phyloP scores from a whole-genome alignment of 805 yeast genomes.

The Wickerhamiella domercqiae region DNA sequence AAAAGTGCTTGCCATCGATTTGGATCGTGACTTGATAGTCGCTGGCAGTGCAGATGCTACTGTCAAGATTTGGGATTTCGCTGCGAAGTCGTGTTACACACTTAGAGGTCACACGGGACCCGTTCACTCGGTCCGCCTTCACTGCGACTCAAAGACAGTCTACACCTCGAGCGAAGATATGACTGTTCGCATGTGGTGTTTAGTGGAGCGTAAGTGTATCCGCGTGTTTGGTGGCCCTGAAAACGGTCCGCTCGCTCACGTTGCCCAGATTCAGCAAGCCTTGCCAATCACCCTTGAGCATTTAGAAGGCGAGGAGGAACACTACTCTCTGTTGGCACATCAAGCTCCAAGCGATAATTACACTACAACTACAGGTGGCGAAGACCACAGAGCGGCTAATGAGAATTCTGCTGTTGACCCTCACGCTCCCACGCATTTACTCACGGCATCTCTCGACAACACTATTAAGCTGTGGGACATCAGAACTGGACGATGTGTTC shows the following conservation, averaged over 20 bases:
- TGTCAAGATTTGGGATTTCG: conserved; percentile 93
- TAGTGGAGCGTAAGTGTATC: conserved; percentile 62
- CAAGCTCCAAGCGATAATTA: conserved; percentile 5
- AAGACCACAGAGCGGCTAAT: conserved; percentile 2
- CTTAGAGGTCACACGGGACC: conserved; percentile 85
- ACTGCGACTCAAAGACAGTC: conserved; percentile 58
- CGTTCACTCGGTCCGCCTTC: conserved; percentile 82
- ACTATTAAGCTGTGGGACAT: conserved; percentile 91
- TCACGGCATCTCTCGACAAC: conserved; percentile 81
- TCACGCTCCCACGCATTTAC: conserved; percentile 61
- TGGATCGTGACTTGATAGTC: conserved; percentile 65
- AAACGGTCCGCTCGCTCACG: conserved; percentile 48
- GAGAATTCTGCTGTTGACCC: conserved; percentile 12
- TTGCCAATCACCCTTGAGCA: conserved; percentile 70
- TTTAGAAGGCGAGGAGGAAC: conserved; percentile 32
- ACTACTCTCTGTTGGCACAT: conserved; percentile 12
- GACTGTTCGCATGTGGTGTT: conserved; percentile 90
- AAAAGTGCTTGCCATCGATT: conserved; percentile 73
- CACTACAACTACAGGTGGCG: conserved; percentile 10
- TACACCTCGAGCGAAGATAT: conserved; percentile 86
- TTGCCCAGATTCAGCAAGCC: conserved; percentile 87
- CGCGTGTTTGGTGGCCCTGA: conserved; percentile 56
- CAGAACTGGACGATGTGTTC: conserved; percentile 66
- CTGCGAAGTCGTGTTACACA: conserved; percentile 80
- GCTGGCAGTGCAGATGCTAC: conserved; percentile 89